Evolutionary conservation across 78 protist genomes (phyloP).

Genomic region (Cavenderia fasciculata): DNA sequence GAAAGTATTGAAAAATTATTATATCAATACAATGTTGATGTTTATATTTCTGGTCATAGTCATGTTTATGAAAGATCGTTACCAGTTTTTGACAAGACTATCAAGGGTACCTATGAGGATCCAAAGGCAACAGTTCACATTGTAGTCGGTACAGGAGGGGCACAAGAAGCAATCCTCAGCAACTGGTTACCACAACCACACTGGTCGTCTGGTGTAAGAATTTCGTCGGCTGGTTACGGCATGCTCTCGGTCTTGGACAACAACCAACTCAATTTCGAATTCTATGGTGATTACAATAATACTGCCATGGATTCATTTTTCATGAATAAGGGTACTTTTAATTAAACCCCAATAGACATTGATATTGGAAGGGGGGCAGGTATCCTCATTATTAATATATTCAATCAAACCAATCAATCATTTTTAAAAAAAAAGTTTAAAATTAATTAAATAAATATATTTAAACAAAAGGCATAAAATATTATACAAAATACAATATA

Average conservation of each 20-base stretch:
- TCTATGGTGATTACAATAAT: background rate
- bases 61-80: slow-evolving; percentile 36
- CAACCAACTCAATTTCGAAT: slow-evolving; percentile 16
- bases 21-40: slow-evolving; percentile 32
- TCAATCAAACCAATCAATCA: too few relatives aligned
- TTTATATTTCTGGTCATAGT: slow-evolving; percentile 36
- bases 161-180: slow-evolving; percentile 4
- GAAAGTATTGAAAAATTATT: slow-evolving; percentile 29
- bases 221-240: slow-evolving; percentile 15
- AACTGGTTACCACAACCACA: slow-evolving; percentile 2
- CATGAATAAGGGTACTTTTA: background rate
- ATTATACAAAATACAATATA: too few relatives aligned
- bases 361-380: too few relatives aligned
- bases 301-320: background rate
- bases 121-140: slow-evolving; percentile 45
- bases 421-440: too few relatives aligned
- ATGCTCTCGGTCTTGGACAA: background rate
- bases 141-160: slow-evolving; percentile 52
- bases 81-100: slow-evolving; percentile 17
- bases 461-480: too few relatives aligned
- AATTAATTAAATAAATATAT: too few relatives aligned
- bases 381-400: too few relatives aligned
- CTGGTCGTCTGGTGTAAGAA: slow-evolving; percentile 18
- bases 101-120: background rate
- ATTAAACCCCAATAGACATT: too few relatives aligned